Evolutionary conservation across 345 rosid genomes (phyloP).

Genomic region (Orychophragmus violaceus): DNA sequence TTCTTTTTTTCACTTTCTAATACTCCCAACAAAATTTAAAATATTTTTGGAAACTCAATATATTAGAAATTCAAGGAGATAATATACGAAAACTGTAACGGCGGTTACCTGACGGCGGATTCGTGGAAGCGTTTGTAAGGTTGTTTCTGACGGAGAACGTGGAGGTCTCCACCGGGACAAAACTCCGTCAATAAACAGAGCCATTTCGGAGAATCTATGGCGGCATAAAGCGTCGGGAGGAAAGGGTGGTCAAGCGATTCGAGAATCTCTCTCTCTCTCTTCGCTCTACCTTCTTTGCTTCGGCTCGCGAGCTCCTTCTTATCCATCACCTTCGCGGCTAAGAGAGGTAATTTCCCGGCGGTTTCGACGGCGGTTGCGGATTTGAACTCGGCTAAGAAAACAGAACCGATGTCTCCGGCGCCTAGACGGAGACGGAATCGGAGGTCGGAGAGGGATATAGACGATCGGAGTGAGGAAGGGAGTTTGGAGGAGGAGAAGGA

Average conservation of each 20-base stretch:
- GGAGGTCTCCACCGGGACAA: constrained; percentile 97
- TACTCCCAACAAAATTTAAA: background rate
- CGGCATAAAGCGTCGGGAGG: constrained; percentile 68
- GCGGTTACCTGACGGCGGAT: constrained; percentile 72
- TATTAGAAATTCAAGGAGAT: background rate
- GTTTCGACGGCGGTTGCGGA: constrained; percentile 21
- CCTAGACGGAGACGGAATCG: constrained; percentile 77
- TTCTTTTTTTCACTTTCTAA: background rate
- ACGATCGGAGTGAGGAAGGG: constrained; percentile 30
- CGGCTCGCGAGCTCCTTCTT: constrained; percentile 75
- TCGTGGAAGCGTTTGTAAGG: constrained; percentile 68
- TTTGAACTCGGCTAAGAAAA: constrained; percentile 69
- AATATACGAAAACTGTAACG: constrained; percentile 25
- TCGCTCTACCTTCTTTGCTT: constrained; percentile 81
- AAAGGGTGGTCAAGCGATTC: constrained; percentile 85
- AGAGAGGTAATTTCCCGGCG: constrained; percentile 14
- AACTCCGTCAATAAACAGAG: constrained; percentile 86
- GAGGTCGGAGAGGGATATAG: constrained; percentile 69
- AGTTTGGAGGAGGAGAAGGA: constrained; percentile 56
- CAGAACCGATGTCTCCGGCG: constrained; percentile 92
- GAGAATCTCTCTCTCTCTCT: constrained; percentile 76
- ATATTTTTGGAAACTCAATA: constrained; percentile 7
- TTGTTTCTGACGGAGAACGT: constrained; percentile 89
- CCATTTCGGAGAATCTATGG: constrained; percentile 72
- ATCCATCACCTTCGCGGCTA: constrained; percentile 91